Conservation (phyloP, 345 rosid genomes). For the Mangifera indica region DNA sequence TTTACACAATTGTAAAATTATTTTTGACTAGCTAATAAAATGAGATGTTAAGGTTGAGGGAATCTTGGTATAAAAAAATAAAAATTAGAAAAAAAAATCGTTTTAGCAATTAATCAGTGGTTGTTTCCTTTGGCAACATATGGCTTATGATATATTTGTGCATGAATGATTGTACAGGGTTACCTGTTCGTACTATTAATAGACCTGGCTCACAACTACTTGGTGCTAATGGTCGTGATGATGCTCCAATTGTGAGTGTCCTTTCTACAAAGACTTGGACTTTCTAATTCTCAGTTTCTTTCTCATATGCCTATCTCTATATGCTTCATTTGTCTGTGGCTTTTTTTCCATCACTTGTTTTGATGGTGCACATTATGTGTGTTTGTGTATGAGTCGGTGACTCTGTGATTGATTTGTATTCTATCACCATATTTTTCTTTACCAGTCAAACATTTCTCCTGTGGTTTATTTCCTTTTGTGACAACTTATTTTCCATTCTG, state of each 20-base stretch:
- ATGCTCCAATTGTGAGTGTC: conserved; percentile 84
- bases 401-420: not conserved
- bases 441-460: not conserved
- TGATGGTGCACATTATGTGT: not conserved
- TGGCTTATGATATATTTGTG: not conserved
- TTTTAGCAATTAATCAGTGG: not conserved
- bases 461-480: conserved; percentile 2
- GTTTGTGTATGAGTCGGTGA: not conserved
- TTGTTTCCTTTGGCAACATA: not conserved
- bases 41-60: not conserved
- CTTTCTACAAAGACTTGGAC: not conserved
- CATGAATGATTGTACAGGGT: conserved; percentile 37
- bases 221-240: conserved; percentile 97
- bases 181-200: conserved; percentile 73
- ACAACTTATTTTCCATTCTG: conserved; percentile 9
- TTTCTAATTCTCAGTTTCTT: not conserved
- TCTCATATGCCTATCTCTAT: conserved; percentile 8
- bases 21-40: not conserved
- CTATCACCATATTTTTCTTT: not conserved
- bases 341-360: not conserved
- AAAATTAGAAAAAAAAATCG: too few relatives aligned
- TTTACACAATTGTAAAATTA: not conserved
- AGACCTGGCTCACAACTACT: conserved; percentile 88
- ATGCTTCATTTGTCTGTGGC: not conserved
- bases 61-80: too few relatives aligned